Base-by-base conservation (phyloP, 2,329 filamentous ascomycete species). In the Fusarium sambucinum region DNA sequence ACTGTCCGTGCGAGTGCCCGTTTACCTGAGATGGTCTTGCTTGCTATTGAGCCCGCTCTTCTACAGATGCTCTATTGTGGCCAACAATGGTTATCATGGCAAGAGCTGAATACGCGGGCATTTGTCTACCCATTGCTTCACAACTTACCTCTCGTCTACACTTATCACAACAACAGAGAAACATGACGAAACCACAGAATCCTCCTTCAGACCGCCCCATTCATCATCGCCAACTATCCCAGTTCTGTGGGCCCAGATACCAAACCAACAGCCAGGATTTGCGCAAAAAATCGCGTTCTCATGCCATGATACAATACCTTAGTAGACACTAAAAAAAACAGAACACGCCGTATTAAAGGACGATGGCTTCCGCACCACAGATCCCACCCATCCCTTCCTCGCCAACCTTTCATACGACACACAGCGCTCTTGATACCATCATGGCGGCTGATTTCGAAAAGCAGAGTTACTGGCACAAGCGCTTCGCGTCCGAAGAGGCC, bases 401-500 rank as follows among this genome's bases (percentile, higher is more conserved):
- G 12, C 69, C 65, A n/a, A 50, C 67, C 50, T 52, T 69, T 29
- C 54, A 52, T 6, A 47, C 44, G 30, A 58, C 60, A 25, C 41
- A 54, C 35, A 45, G 52, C 25, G 56, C 59, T 27, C 58, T 68
- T 33, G 37, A 44, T 52, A 58, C 62, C 35, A 59, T 59, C 47
- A 76, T 77, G 74, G 67, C 71, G 23, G 59, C 76, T 54, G 80
- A 84, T 55, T 85, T 83, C 58, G 83, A 85, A 35, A 81, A 84
- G 40, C 80, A 83, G 68, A 80, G 78, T 63, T 86, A 85, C 71
- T 86, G 84, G 84, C 81, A 78, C 55, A 61, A 79, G 8, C 81
- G 84, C 27, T 86, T 85, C 76, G 58, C 74, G 17, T 75, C 75
- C 16, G 83, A 86, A 68, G 77, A 74, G 8, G 71, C 77, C 12